Percentiles rank a stretch among this genome's conserved stretches.
phyloP scores from a whole-genome alignment of 257 asterid species.

The Solanum pimpinellifolium region DNA sequence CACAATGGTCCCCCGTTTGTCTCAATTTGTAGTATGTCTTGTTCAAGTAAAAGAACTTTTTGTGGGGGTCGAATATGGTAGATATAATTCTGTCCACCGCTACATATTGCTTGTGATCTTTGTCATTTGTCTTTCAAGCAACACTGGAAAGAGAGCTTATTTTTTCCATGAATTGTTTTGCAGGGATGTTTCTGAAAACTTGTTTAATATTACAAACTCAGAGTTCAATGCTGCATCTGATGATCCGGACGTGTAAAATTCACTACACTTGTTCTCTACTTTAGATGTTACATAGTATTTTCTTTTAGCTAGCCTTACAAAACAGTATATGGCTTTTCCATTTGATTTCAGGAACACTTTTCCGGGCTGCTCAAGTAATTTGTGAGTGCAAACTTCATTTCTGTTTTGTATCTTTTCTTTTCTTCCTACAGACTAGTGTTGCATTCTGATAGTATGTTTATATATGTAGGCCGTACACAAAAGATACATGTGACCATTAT shows the following conservation, averaged over 20 bases:
- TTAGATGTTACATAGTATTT: background rate
- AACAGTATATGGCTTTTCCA: background rate
- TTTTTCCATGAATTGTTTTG: background rate
- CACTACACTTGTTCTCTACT: background rate
- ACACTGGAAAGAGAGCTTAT: background rate
- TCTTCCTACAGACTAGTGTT: background rate
- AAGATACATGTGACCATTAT: background rate
- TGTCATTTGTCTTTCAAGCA: background rate
- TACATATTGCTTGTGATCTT: background rate
- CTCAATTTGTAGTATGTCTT: background rate
- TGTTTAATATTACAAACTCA: background rate
- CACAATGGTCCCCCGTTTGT: background rate
- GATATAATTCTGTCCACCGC: background rate
- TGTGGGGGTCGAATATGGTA: background rate
- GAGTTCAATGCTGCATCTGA: background rate
- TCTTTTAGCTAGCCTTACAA: background rate
- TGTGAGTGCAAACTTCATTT: background rate
- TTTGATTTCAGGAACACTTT: constrained; percentile 1
- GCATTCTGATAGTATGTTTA: background rate
- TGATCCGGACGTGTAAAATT: background rate
- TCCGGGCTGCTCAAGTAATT: constrained; percentile 1
- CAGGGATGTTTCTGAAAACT: constrained; percentile 14
- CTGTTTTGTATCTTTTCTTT: background rate
- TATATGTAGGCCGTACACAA: background rate
- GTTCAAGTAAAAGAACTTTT: background rate